A percentile compares a stretch with the other conserved stretches of the same genome.
Conservation (phyloP, 768 basidiomycete species). For the Podaxis sp. region DNA sequence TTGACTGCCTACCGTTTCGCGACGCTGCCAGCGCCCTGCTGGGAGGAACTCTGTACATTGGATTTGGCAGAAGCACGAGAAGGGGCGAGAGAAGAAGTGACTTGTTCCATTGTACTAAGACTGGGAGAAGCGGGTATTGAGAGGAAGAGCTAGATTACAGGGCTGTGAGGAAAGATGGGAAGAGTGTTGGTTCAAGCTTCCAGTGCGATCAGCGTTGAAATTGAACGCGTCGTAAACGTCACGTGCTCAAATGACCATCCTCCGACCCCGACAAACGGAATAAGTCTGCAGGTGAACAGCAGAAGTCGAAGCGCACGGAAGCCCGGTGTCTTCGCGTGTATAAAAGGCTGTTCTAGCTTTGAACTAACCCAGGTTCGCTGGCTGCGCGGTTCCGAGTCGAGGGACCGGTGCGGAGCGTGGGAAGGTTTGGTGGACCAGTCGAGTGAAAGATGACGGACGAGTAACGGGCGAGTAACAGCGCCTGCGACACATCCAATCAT, state of each 20-base stretch:
- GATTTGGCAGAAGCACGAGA: slow-evolving; percentile 59
- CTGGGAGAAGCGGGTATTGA: slow-evolving; percentile 22
- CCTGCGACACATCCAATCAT: slow-evolving; percentile 15
- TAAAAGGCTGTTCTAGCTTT: background rate
- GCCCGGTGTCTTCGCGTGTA: background rate
- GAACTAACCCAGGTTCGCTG: background rate
- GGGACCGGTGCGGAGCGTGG: slow-evolving; percentile 11
- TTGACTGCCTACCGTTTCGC: slow-evolving; percentile 65
- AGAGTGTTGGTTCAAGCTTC: background rate
- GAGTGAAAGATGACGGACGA: slow-evolving; percentile 1
- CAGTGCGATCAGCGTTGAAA: slow-evolving; percentile 2
- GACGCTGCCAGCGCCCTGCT: slow-evolving; percentile 71
- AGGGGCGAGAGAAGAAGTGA: slow-evolving; percentile 62
- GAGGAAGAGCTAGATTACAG: slow-evolving; percentile 16
- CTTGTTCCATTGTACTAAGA: slow-evolving; percentile 61
- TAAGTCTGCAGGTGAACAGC: background rate
- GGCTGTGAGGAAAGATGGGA: background rate
- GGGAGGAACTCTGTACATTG: slow-evolving; percentile 45
- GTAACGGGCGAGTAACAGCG: background rate
- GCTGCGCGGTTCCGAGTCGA: slow-evolving; percentile 2
- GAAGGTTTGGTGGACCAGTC: slow-evolving; percentile 1
- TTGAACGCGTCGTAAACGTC: background rate
- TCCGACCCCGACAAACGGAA: background rate
- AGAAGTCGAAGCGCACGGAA: background rate
- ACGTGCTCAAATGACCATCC: background rate